These are phyloP conservation scores for Sanghuangporus sanghuang DNA, from an alignment of 1,284 basidiomycete genomes.

Conservation along the genomic window DNA sequence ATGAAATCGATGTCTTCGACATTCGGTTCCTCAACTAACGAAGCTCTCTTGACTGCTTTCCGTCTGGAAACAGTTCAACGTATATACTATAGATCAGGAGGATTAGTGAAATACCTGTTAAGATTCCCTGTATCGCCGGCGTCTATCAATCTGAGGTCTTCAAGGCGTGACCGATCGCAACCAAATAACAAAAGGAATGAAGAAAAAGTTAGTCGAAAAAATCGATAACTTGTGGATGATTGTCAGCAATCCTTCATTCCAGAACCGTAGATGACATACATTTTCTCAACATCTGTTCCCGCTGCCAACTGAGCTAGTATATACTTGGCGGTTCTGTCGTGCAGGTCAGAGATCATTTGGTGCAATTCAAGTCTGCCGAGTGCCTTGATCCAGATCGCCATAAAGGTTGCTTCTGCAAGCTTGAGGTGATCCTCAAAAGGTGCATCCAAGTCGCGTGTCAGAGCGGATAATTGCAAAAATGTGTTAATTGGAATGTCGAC, in stretches of 20 bases:
- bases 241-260: neutral
- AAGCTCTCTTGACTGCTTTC: constrained; percentile 38
- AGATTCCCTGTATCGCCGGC: constrained; percentile 44
- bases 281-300: constrained; percentile 25
- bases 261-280: constrained; percentile 30
- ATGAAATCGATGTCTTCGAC: constrained; percentile 52
- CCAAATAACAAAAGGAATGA: constrained; percentile 60
- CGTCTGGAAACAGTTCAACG: constrained; percentile 32
- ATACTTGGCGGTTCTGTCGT: constrained; percentile 36
- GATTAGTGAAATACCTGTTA: constrained; percentile 39
- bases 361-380: constrained; percentile 55
- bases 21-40: constrained; percentile 43
- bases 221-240: constrained; percentile 30
- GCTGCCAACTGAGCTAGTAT: constrained; percentile 34
- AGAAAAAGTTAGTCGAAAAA: constrained; percentile 53
- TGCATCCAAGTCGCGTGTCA: constrained; percentile 35
- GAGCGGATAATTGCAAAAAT: constrained; percentile 41
- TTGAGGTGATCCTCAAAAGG: constrained; percentile 41
- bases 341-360: constrained; percentile 41
- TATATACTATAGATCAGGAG: neutral
- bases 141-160: constrained; percentile 38
- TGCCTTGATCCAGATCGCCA: constrained; percentile 49
- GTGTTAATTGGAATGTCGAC: constrained; percentile 55
- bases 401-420: constrained; percentile 45
- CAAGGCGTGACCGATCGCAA: constrained; percentile 46